Percentiles rank a stretch among this genome's conserved stretches.
phyloP scores from a whole-genome alignment of 2,329 filamentous ascomycete species.

The Colletotrichum zoysiae region DNA sequence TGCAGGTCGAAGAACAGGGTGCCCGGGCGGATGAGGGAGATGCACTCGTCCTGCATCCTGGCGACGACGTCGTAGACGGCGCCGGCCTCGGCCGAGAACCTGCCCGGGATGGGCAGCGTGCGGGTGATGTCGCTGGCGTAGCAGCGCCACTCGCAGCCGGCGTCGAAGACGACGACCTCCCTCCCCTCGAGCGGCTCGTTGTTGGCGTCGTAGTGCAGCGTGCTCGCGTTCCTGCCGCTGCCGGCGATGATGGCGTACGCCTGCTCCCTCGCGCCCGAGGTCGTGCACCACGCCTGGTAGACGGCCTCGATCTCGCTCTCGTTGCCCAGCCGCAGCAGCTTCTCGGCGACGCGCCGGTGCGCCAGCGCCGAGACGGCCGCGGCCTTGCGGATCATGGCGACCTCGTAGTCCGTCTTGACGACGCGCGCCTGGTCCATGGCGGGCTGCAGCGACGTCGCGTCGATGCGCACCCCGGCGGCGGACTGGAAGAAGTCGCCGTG shows the following conservation, averaged over 20 bases:
- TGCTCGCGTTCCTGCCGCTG: conserved; percentile 83
- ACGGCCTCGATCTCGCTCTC: conserved; percentile 87
- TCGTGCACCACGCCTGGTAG: conserved; percentile 80
- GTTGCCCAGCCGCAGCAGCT: conserved; percentile 73
- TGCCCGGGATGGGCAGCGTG: conserved; percentile 82
- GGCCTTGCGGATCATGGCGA: conserved; percentile 83
- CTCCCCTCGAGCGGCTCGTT: conserved; percentile 76
- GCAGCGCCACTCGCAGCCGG: conserved; percentile 85
- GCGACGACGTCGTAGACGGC: conserved; percentile 83
- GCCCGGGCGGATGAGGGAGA: conserved; percentile 76
- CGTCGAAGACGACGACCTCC: conserved; percentile 86
- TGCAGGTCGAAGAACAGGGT: conserved; percentile 80
- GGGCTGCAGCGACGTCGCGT: conserved; percentile 67
- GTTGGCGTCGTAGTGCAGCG: conserved; percentile 89
- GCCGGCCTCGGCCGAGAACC: conserved; percentile 75
- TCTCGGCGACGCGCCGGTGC: conserved; percentile 78
- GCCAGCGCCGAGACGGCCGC: conserved; percentile 83
- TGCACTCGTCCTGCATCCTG: conserved; percentile 83
- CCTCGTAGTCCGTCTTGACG: conserved; percentile 87
- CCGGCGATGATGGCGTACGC: conserved; percentile 93
- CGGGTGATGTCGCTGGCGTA: conserved; percentile 94
- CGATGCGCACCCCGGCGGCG: conserved; percentile 53
- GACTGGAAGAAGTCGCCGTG: conserved; percentile 45
- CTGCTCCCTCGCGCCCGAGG: conserved; percentile 79
- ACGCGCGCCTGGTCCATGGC: conserved; percentile 86